Conservation (phyloP, 768 basidiomycete genomes). For the Mycena vulgaris region DNA sequence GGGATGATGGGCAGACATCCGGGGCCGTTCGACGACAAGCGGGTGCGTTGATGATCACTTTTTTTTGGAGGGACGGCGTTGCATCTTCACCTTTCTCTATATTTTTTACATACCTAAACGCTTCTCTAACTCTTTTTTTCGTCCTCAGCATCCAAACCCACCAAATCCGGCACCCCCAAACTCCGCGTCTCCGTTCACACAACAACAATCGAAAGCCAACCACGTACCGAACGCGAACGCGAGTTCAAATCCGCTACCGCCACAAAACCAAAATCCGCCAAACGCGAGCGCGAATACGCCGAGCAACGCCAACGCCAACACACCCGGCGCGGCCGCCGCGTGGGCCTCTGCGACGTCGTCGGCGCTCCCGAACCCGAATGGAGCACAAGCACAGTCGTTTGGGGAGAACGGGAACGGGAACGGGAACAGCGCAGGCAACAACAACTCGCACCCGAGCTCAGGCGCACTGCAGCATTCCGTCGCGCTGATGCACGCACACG, state of each 20-base stretch:
- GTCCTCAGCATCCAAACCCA: slow-evolving; percentile 39
- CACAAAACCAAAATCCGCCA: slow-evolving; percentile 55
- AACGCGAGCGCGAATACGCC: slow-evolving; percentile 70
- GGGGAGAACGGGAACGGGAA: slow-evolving; percentile 49
- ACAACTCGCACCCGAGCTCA: slow-evolving; percentile 50
- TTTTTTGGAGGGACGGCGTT: slow-evolving; percentile 7
- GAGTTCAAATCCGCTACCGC: slow-evolving; percentile 43
- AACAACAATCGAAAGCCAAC: slow-evolving; percentile 50
- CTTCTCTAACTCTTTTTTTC: neutral
- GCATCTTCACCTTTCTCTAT: too few relatives aligned
- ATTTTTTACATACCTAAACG: neutral
- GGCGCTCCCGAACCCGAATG: slow-evolving; percentile 27
- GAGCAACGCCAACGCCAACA: slow-evolving; percentile 14
- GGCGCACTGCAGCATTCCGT: slow-evolving; percentile 46
- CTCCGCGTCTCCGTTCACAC: slow-evolving; percentile 49
- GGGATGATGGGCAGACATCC: slow-evolving; percentile 69
- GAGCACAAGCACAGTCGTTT: slow-evolving; percentile 25
- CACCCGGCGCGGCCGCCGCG: slow-evolving; percentile 54
- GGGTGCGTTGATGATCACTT: slow-evolving; percentile 63
- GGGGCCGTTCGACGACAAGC: slow-evolving; percentile 71
- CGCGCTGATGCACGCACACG: slow-evolving; percentile 45
- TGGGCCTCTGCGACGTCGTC: slow-evolving; percentile 27
- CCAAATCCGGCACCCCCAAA: slow-evolving; percentile 56
- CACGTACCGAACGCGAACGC: slow-evolving; percentile 36
- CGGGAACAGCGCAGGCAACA: slow-evolving; percentile 52